These are phyloP conservation scores for Aphanocladium album DNA, from an alignment of 2,329 filamentous ascomycete genomes.

Conservation along the genomic window DNA sequence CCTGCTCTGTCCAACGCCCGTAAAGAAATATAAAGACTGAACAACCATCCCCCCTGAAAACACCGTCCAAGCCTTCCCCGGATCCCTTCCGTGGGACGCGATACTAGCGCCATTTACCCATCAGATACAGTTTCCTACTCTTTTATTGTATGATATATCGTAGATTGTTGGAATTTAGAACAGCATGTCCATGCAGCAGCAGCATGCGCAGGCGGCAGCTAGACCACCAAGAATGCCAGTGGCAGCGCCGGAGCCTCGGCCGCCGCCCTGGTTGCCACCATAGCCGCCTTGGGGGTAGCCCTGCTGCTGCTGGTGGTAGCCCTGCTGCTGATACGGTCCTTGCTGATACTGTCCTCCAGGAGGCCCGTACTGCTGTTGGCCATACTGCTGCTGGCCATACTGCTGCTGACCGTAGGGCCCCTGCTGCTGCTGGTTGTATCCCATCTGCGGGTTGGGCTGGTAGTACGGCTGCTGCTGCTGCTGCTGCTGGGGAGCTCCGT, in stretches of 20 bases:
- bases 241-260: slow-evolving; percentile 13
- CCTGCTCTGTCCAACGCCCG: background rate
- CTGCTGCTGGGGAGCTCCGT: slow-evolving; percentile 25
- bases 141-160: background rate
- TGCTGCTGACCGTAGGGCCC: slow-evolving; percentile 21
- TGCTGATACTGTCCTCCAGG: slow-evolving; percentile 2
- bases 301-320: slow-evolving; percentile 24
- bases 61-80: background rate
- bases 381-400: slow-evolving; percentile 39
- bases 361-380: slow-evolving; percentile 13
- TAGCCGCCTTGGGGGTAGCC: slow-evolving; percentile 29
- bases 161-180: slow-evolving; percentile 43
- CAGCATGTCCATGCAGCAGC: slow-evolving; percentile 54
- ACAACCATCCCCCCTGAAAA: background rate
- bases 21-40: background rate
- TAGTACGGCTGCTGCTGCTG: slow-evolving; percentile 28
- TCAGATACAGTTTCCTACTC: background rate
- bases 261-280: slow-evolving; percentile 28
- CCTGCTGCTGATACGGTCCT: slow-evolving; percentile 23
- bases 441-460: slow-evolving; percentile 38
- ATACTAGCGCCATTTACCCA: background rate
- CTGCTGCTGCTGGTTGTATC: slow-evolving; percentile 38
- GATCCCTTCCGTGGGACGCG: background rate
- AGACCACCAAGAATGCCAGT: slow-evolving; percentile 40
- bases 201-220: slow-evolving; percentile 49